Conservation (phyloP, 1,284 basidiomycete species). For the Moesziomyces sp. region DNA sequence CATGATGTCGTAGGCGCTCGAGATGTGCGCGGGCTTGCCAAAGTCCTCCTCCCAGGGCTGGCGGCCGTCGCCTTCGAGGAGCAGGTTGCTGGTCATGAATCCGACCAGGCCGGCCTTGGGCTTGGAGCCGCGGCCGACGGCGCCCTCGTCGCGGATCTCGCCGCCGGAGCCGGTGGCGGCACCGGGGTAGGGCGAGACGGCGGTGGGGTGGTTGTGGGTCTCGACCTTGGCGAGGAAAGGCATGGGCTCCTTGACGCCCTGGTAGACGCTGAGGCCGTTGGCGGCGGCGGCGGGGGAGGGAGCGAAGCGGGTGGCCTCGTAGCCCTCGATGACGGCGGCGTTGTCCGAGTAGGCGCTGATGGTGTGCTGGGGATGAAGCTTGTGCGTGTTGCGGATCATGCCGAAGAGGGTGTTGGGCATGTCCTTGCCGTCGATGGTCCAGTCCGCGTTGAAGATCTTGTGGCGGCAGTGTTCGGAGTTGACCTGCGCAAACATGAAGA, state of each 20-base stretch:
- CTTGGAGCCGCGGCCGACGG: constrained; percentile 91
- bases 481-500: constrained; percentile 99
- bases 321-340: constrained; percentile 90
- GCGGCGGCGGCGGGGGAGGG: constrained; percentile 69
- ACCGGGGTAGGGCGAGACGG: constrained; percentile 96
- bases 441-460: constrained; percentile 99
- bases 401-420: constrained; percentile 86
- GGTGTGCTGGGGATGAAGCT: constrained; percentile 75
- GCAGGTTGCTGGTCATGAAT: constrained; percentile 92
- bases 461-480: constrained; percentile 99
- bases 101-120: constrained; percentile 95
- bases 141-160: constrained; percentile 97
- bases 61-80: constrained; percentile 50
- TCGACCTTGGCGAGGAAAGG: constrained; percentile 97
- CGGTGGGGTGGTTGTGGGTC: constrained; percentile 99
- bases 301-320: constrained; percentile 80
- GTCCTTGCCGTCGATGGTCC: constrained; percentile 83
- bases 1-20: constrained; percentile 96
- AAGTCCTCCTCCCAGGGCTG: constrained; percentile 69
- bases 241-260: constrained; percentile 71
- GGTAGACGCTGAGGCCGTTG: constrained; percentile 44
- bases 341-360: constrained; percentile 99
- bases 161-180: constrained; percentile 98
- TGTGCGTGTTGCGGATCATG: constrained; percentile 98
- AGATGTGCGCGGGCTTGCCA: constrained; percentile 89